A percentile compares a stretch with the other conserved stretches of the same genome.
phyloP scores from a whole-genome alignment of 2,329 filamentous ascomycete genomes.

The Hypoxylon rubiginosum region DNA sequence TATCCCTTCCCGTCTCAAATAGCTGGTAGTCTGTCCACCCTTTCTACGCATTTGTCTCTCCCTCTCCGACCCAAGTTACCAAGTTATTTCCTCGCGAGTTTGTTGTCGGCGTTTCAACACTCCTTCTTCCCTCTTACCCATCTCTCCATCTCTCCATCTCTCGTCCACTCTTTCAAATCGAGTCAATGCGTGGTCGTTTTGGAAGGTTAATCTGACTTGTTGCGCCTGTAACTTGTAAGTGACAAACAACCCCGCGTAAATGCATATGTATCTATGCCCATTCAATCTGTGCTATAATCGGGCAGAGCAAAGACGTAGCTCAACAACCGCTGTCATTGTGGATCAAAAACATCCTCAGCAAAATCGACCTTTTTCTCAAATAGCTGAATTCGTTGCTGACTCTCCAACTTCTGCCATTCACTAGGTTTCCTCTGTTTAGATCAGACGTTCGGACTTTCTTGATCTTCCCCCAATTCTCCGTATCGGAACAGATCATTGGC shows the following conservation, averaged over 20 bases:
- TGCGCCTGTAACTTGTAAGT: constrained; percentile 33
- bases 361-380: constrained; percentile 14
- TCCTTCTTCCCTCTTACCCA: neutral
- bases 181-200: constrained; percentile 15
- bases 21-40: constrained; percentile 24
- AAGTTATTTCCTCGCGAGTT: constrained; percentile 12
- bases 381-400: constrained; percentile 13
- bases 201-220: constrained; percentile 23
- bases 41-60: constrained; percentile 17
- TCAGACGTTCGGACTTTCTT: neutral
- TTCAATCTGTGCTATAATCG: constrained; percentile 1
- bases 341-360: constrained; percentile 32
- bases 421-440: constrained; percentile 22
- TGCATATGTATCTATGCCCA: constrained; percentile 28
- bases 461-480: neutral
- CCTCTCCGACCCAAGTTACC: constrained; percentile 7
- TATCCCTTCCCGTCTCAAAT: constrained; percentile 34
- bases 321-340: constrained; percentile 35
- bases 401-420: constrained; percentile 18
- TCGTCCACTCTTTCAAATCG: constrained; percentile 10
- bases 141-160: neutral
- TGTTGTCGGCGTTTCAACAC: constrained; percentile 12
- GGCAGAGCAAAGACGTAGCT: constrained; percentile 20
- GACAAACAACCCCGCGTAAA: constrained; percentile 20
- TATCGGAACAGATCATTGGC: constrained; percentile 12